Percentiles rank a stretch among this genome's conserved stretches.
phyloP scores from a whole-genome alignment of 176 grass and related monocot genomes.

The Musa beccarii region DNA sequence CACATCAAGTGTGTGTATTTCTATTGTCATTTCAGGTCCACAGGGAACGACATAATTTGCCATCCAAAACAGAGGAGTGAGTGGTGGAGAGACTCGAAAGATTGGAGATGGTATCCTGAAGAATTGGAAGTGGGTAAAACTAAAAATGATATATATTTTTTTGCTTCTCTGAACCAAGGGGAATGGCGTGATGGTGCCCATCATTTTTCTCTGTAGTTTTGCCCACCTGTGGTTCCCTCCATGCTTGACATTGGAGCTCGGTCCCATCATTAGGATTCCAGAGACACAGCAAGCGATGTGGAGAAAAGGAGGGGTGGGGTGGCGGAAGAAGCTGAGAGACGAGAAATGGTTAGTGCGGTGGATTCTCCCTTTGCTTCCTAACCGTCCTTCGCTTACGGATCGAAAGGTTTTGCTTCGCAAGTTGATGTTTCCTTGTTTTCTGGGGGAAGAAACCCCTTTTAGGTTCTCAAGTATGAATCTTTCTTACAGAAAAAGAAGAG shows the following conservation, averaged over 20 bases:
- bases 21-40: not conserved
- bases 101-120: conserved; percentile 21
- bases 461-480: not conserved
- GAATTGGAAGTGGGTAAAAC: conserved; percentile 59
- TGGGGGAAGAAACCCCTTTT: not conserved
- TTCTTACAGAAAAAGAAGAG: not conserved
- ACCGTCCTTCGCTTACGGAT: not conserved
- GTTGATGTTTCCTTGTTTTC: not conserved
- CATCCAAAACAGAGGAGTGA: not conserved
- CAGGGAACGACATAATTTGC: too few species aligned
- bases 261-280: conserved; percentile 20
- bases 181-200: conserved; percentile 14
- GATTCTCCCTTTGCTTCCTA: not conserved
- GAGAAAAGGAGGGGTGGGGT: conserved; percentile 6
- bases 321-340: conserved; percentile 9
- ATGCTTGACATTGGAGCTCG: conserved; percentile 31
- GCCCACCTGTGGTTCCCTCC: conserved; percentile 39
- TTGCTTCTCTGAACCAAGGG: not conserved
- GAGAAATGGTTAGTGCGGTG: conserved; percentile 5
- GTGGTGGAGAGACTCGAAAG: not conserved
- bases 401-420: not conserved
- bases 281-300: not conserved
- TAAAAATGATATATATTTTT: conserved; percentile 11
- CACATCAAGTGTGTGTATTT: not conserved
- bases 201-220: conserved; percentile 27